These are phyloP conservation scores for Murraya paniculata DNA, from an alignment of 345 rosid genomes.

Conservation along the genomic window DNA sequence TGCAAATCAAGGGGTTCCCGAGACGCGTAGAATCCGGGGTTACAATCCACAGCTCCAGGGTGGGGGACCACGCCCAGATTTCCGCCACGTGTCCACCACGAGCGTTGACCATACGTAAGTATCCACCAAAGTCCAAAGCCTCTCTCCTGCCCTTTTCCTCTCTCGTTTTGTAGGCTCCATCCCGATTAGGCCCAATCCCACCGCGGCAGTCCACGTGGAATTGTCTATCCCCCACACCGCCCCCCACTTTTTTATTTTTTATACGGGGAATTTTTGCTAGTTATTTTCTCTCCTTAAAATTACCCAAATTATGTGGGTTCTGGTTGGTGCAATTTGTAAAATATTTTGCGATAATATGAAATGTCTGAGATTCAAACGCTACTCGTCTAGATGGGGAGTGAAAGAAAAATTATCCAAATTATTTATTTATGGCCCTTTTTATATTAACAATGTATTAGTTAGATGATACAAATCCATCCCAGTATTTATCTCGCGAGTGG, in stretches of 20 bases:
- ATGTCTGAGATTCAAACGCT: too few relatives aligned
- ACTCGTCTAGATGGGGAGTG: too few relatives aligned
- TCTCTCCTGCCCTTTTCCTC: background rate
- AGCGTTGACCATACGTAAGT: constrained; percentile 14
- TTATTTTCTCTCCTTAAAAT: too few relatives aligned
- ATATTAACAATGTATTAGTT: too few relatives aligned
- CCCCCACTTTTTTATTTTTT: too few relatives aligned
- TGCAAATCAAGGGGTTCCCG: background rate
- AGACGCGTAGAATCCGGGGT: constrained; percentile 13
- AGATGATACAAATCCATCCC: too few relatives aligned
- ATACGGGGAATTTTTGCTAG: too few relatives aligned
- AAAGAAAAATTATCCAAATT: too few relatives aligned
- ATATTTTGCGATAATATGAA: too few relatives aligned
- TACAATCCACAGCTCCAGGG: background rate
- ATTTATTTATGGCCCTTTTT: too few relatives aligned
- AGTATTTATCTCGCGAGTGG: background rate
- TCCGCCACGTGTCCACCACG: constrained; percentile 1
- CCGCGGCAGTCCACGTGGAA: constrained; percentile 19
- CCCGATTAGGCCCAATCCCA: background rate
- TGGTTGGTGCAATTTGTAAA: too few relatives aligned
- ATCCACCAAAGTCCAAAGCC: background rate
- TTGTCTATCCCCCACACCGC: background rate
- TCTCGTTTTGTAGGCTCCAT: background rate
- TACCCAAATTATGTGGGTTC: too few relatives aligned
- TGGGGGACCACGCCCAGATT: background rate